phyloP scores from a whole-genome alignment of 2,329 filamentous ascomycete genomes.

The Phaeoacremonium minimum region DNA sequence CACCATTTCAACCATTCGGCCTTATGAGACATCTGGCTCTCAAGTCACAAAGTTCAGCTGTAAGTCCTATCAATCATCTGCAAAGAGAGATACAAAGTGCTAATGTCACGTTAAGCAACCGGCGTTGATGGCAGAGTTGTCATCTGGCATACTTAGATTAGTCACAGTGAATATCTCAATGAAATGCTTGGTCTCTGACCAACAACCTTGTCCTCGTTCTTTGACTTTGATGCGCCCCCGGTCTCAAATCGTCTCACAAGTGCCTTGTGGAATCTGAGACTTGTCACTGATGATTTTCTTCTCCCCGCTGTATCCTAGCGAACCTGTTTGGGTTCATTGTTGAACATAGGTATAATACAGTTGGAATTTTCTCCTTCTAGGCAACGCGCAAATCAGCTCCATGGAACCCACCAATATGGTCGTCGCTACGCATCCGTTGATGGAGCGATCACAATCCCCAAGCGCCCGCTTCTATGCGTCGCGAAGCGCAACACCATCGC shows the following conservation, averaged over 20 bases:
- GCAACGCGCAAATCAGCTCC: no score
- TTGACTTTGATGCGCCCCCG: constrained; percentile 4
- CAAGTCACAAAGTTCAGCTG: constrained; percentile 78
- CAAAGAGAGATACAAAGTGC: constrained; percentile 8
- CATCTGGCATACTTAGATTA: constrained; percentile 63
- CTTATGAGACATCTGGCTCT: constrained; percentile 64
- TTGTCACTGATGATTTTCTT: no score
- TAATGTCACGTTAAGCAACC: constrained; percentile 52
- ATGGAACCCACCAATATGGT: no score
- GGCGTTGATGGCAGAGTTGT: constrained; percentile 81
- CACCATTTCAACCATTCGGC: constrained; percentile 80
- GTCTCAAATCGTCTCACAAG: constrained; percentile 9
- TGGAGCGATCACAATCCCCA: constrained; percentile 3
- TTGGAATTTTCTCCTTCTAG: no score
- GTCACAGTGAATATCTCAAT: constrained; percentile 11
- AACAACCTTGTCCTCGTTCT: constrained; percentile 5
- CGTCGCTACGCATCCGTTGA: no score
- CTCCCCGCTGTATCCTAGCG: no score
- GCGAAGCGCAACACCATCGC: no score
- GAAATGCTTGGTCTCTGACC: background rate
- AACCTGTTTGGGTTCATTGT: no score
- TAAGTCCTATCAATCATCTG: constrained; percentile 43
- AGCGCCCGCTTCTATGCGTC: constrained; percentile 9
- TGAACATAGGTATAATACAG: no score
- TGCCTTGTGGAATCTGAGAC: no score